phyloP scores from a whole-genome alignment of 2,329 filamentous ascomycete genomes.

The Xylariaceae sp. region DNA sequence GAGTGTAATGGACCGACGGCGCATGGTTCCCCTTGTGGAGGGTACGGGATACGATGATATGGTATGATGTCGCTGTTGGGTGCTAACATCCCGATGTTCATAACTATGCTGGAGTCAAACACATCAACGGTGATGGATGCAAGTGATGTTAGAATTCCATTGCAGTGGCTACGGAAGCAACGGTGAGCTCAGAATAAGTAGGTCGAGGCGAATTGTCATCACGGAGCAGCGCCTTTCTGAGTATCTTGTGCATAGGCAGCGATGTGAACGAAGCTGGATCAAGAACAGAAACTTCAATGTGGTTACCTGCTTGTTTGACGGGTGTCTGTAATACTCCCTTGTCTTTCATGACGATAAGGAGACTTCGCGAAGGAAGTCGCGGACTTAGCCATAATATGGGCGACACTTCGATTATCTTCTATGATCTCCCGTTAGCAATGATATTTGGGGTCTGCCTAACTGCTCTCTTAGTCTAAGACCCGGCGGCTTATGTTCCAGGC shows the following conservation, averaged over 20 bases:
- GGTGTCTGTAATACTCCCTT: background rate
- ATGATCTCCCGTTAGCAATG: background rate
- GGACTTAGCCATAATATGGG: background rate
- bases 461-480: background rate
- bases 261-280: background rate
- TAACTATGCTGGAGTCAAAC: background rate
- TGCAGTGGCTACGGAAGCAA: background rate
- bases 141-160: background rate
- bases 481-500: too few species aligned
- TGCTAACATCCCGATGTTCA: background rate
- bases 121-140: too few species aligned
- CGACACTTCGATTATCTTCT: background rate
- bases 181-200: too few species aligned
- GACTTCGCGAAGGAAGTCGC: background rate
- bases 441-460: background rate
- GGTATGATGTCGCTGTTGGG: background rate
- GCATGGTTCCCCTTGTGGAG: slow-evolving; percentile 13
- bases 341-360: background rate
- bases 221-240: background rate
- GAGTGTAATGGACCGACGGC: slow-evolving; percentile 9
- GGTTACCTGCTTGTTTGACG: background rate
- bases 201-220: background rate
- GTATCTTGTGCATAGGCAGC: background rate
- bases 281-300: background rate
- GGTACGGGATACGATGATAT: slow-evolving; percentile 1